These are phyloP conservation scores for Camellia lanceoleosa DNA, from an alignment of 148 eudicot genomes.

Conservation along the genomic window DNA sequence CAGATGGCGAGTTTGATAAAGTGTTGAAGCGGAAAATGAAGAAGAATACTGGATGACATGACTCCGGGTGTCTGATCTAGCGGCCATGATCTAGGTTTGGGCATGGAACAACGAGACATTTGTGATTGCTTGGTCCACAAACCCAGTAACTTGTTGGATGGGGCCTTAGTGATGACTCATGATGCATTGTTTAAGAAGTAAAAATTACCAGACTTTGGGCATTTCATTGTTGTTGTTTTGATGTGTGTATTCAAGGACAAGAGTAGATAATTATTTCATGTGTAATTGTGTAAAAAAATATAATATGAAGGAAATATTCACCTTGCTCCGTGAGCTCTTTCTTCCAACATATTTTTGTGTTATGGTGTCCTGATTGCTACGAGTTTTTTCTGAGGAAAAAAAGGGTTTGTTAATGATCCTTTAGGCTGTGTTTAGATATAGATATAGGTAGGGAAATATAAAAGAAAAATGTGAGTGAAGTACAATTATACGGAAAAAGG, in stretches of 20 bases:
- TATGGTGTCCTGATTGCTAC: not conserved
- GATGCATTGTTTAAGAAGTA: not conserved
- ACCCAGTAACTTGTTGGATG: not conserved
- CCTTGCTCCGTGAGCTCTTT: not conserved
- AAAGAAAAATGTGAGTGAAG: too few relatives aligned
- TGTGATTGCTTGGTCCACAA: not conserved
- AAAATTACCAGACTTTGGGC: not conserved
- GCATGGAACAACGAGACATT: not conserved
- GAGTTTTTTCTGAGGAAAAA: not conserved
- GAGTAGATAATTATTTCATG: not conserved
- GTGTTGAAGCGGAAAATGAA: slow-evolving; percentile 50
- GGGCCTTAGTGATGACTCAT: not conserved
- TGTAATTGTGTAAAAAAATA: not conserved
- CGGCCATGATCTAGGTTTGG: not conserved
- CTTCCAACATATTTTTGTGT: not conserved
- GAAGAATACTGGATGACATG: slow-evolving; percentile 23
- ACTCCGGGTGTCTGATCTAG: not conserved
- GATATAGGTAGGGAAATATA: too few relatives aligned
- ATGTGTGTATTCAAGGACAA: not conserved
- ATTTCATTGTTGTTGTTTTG: not conserved
- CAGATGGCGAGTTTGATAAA: slow-evolving; percentile 46
- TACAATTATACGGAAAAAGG: too few relatives aligned
- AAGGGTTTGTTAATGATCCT: too few relatives aligned
- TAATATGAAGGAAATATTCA: not conserved
- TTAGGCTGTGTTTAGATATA: too few relatives aligned